Evolutionary conservation across 2,329 filamentous ascomycete species (phyloP).

Genomic region (Thielaviopsis musarum): DNA sequence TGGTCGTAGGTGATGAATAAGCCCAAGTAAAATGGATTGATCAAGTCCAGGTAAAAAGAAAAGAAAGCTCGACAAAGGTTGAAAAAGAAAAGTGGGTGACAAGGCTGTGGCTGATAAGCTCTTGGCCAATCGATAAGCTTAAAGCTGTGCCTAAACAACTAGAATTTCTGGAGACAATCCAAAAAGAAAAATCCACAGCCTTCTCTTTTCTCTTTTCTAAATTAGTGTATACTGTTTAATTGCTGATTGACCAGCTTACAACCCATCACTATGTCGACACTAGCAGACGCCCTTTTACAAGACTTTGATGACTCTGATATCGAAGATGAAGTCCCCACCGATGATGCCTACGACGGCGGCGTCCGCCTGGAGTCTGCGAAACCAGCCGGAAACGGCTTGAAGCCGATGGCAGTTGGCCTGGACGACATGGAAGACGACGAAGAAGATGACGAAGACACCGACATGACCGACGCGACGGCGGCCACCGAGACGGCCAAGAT

Average conservation of each 20-base stretch:
- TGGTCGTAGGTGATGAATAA: no score
- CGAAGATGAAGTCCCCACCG: conserved; percentile 42
- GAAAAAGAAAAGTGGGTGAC: conserved; percentile 8
- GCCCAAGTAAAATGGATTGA: background rate
- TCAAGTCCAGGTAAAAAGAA: background rate
- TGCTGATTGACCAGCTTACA: no score
- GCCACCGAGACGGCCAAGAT: conserved; percentile 27
- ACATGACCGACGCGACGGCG: conserved; percentile 32
- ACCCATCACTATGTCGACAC: conserved; percentile 53
- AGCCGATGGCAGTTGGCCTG: conserved; percentile 22
- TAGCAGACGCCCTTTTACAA: conserved; percentile 82
- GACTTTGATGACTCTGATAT: conserved; percentile 58
- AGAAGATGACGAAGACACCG: conserved; percentile 42
- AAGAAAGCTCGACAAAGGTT: background rate
- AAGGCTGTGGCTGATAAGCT: conserved; percentile 8
- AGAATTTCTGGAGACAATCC: background rate
- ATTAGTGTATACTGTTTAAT: background rate
- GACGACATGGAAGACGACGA: conserved; percentile 41
- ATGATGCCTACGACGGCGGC: conserved; percentile 28
- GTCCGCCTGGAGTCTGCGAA: conserved; percentile 14
- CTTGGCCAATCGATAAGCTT: conserved; percentile 9
- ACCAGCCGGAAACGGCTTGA: background rate
- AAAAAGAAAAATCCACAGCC: background rate
- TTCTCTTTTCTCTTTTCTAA: background rate
- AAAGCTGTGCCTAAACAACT: background rate